Percentiles rank a stretch among this genome's conserved stretches.
Evolutionary conservation across 169 alveolate genomes (phyloP).

Genomic region (Plasmodium coatneyi): DNA sequence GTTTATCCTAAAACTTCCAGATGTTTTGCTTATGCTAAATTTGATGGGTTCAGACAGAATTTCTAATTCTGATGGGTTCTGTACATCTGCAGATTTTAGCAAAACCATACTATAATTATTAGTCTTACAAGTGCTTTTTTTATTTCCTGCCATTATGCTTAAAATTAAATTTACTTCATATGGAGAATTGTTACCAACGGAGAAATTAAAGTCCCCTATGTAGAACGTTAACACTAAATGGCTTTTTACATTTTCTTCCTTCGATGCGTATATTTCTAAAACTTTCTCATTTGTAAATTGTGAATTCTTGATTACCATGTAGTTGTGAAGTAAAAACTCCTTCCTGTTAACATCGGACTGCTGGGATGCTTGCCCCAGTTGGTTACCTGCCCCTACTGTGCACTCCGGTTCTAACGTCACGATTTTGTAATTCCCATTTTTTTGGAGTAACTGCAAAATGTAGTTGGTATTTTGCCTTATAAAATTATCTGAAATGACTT

Average conservation of each 20-base stretch:
- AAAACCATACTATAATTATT: slow-evolving; percentile 27
- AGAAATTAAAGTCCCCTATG: slow-evolving; percentile 38
- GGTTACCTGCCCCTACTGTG: neutral
- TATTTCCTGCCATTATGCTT: slow-evolving; percentile 15
- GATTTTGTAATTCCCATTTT: slow-evolving; percentile 15
- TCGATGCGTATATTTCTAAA: slow-evolving; percentile 26
- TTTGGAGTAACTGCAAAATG: slow-evolving; percentile 21
- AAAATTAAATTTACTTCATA: slow-evolving; percentile 34
- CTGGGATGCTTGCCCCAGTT: neutral
- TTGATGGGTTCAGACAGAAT: slow-evolving; percentile 26
- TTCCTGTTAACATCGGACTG: slow-evolving; percentile 21
- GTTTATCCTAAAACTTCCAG: slow-evolving; percentile 46
- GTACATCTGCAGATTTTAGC: slow-evolving; percentile 44
- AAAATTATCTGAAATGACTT: neutral
- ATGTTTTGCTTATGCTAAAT: slow-evolving; percentile 29
- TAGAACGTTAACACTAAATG: slow-evolving; percentile 51
- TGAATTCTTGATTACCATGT: slow-evolving; percentile 38
- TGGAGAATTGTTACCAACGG: neutral
- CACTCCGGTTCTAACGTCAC: slow-evolving; percentile 62
- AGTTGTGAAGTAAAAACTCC: slow-evolving; percentile 57
- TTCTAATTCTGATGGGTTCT: slow-evolving; percentile 57
- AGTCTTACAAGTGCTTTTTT: neutral
- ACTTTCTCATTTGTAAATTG: slow-evolving; percentile 14
- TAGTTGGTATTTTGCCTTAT: neutral
- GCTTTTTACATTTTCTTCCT: slow-evolving; percentile 16